Conservation (phyloP, 2,329 filamentous ascomycete species). For the Botrytis tulipae region DNA sequence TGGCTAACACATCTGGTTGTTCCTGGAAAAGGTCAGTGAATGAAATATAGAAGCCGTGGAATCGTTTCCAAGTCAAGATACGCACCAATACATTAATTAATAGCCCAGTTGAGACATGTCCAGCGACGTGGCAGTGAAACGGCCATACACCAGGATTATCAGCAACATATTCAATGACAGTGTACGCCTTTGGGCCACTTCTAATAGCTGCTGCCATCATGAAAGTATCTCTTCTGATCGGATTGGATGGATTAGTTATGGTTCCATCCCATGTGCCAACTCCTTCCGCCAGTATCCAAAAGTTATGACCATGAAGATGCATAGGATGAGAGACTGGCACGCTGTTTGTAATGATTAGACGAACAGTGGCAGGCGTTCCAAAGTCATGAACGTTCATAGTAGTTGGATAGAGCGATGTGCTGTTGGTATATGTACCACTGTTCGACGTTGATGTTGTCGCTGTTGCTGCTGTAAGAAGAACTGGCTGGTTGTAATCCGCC, state of each 20-base stretch:
- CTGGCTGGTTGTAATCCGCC: constrained; percentile 48
- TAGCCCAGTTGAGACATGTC: constrained; percentile 48
- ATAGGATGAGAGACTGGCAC: constrained; percentile 61
- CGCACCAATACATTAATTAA: constrained; percentile 44
- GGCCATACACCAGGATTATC: constrained; percentile 59
- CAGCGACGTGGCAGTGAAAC: constrained; percentile 57
- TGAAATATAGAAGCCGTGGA: neutral
- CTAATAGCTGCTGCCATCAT: constrained; percentile 51
- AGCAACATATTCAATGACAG: constrained; percentile 51
- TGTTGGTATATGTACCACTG: constrained; percentile 46
- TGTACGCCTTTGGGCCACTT: constrained; percentile 46
- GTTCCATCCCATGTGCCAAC: constrained; percentile 35
- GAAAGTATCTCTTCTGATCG: constrained; percentile 51
- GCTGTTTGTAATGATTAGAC: constrained; percentile 71
- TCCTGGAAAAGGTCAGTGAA: neutral
- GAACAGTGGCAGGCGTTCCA: constrained; percentile 66
- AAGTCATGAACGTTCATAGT: constrained; percentile 56
- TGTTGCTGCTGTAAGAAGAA: constrained; percentile 51
- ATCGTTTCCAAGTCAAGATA: neutral
- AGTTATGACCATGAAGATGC: constrained; percentile 74
- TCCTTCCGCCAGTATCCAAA: constrained; percentile 59
- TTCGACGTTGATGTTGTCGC: constrained; percentile 50
- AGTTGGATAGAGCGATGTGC: constrained; percentile 50
- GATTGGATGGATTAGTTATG: constrained; percentile 45
- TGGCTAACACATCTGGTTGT: constrained; percentile 40